phyloP scores from a whole-genome alignment of 805 yeast species.

The Hanseniaspora osmophila region DNA sequence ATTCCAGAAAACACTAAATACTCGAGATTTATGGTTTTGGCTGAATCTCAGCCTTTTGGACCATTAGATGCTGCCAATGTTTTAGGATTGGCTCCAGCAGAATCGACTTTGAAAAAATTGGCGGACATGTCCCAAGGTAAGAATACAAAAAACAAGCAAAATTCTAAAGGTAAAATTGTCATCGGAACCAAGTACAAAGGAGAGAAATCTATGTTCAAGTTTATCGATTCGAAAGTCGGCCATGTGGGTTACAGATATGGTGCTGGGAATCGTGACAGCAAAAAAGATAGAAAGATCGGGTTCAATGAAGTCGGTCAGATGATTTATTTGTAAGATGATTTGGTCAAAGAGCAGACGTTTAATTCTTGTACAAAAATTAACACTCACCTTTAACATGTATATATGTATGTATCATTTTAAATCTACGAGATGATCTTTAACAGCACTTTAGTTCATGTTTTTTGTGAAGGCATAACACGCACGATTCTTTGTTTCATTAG shows the following conservation, averaged over 20 bases:
- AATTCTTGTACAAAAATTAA: neutral
- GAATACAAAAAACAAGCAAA: constrained; percentile 11
- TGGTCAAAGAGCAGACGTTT: neutral
- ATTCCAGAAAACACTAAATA: constrained; percentile 69
- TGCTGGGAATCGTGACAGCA: constrained; percentile 74
- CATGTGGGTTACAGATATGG: constrained; percentile 87
- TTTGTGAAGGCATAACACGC: no score
- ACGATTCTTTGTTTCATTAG: no score
- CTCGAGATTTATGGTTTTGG: constrained; percentile 75
- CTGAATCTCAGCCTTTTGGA: constrained; percentile 91
- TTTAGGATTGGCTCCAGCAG: constrained; percentile 79
- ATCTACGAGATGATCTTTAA: no score
- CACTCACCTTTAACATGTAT: no score
- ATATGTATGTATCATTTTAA: no score
- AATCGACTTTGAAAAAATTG: constrained; percentile 55
- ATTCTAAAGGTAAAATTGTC: constrained; percentile 25
- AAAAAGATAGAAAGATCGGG: constrained; percentile 65
- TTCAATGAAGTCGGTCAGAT: constrained; percentile 55
- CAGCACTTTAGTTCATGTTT: no score
- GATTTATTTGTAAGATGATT: constrained; percentile 11
- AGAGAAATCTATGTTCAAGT: constrained; percentile 59
- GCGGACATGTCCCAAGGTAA: constrained; percentile 36
- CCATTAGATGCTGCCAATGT: constrained; percentile 87
- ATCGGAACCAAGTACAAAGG: constrained; percentile 50
- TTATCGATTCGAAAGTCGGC: constrained; percentile 68